Base-by-base conservation (phyloP, 75 land plant species). In the Pseudotsuga menziesii region DNA sequence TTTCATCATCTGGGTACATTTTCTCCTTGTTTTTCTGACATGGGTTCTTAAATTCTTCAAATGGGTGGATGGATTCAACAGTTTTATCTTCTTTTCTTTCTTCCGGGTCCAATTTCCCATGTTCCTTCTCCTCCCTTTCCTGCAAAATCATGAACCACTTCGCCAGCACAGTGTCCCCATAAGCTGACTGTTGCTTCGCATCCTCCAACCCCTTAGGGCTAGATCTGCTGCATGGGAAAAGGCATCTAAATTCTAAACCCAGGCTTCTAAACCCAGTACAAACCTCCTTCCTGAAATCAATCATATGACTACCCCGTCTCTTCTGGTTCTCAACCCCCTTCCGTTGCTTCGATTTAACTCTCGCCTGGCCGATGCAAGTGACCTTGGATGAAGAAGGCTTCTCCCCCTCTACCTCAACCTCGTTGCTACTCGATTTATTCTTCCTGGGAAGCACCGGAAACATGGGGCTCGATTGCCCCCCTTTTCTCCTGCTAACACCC, bases 321-420 rank as follows among this genome's bases (percentile, higher is more conserved):
- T 71, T 82, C 80, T 77, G 79, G 44, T 82, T 86, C 58, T 56
- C 70, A 41, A 76, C 81, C 32, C 82, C 55, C 77, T 79, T 81
- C 66, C 63, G 78, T 59, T 87, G 80, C 88, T 83, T 89, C 52
- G 85, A 79, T 80, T 91, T 91, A 8, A 85, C 91, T 17, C 93
- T 69, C 4, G 91, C 97, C 84, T 94, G 97, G 20, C 96, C 96
- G 69, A 93, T 91, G 85, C 96, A 93, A 39, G 96, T 93, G 22
- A 93, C 96, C 76, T 91, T 88, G 2, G 97, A 94, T 4, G 97
- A 94, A 35, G 89, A 83, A 12, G 97, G 97, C 72, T 78, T 52
- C 72, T 80, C 72, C 72, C 41, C 72, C 35, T 41, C 48, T 20
- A 83, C 86, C 9, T 78, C 78, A 39, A 84, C 93, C 27, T 81